These are phyloP conservation scores for Quercus glauca DNA, from an alignment of 306 rosid species.

Conservation along the genomic window DNA sequence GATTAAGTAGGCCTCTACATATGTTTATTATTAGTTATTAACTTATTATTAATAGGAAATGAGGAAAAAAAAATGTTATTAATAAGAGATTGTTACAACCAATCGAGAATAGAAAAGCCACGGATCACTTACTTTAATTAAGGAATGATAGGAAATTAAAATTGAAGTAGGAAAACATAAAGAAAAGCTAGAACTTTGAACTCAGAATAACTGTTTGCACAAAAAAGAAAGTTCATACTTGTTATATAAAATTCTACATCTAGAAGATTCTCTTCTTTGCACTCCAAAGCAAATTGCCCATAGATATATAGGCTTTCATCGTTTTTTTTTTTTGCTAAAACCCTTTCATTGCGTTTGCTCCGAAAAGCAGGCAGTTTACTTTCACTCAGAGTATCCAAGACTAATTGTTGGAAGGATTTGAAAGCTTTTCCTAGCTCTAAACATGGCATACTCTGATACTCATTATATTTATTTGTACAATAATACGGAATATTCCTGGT, in stretches of 20 bases:
- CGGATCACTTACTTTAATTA: background rate
- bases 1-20: too few relatives aligned
- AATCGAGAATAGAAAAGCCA: background rate
- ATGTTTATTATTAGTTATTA: too few relatives aligned
- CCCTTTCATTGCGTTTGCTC: background rate
- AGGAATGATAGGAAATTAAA: background rate
- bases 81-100: too few relatives aligned
- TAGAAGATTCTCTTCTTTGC: background rate
- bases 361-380: background rate
- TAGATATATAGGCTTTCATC: too few relatives aligned
- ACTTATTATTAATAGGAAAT: too few relatives aligned
- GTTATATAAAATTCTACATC: background rate
- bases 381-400: background rate
- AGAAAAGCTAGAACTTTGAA: background rate
- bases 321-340: too few relatives aligned
- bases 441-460: background rate
- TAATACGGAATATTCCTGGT: conserved; percentile 31
- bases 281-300: background rate
- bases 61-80: too few relatives aligned
- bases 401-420: background rate
- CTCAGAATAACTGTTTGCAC: background rate
- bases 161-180: background rate
- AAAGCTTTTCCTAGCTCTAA: background rate
- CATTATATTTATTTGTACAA: background rate
- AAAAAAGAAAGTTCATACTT: background rate